Evolutionary conservation across 2,329 filamentous ascomycete species (phyloP), one percentile per base, ranked within the genome.

Genomic region (Alternaria postmessia): DNA sequence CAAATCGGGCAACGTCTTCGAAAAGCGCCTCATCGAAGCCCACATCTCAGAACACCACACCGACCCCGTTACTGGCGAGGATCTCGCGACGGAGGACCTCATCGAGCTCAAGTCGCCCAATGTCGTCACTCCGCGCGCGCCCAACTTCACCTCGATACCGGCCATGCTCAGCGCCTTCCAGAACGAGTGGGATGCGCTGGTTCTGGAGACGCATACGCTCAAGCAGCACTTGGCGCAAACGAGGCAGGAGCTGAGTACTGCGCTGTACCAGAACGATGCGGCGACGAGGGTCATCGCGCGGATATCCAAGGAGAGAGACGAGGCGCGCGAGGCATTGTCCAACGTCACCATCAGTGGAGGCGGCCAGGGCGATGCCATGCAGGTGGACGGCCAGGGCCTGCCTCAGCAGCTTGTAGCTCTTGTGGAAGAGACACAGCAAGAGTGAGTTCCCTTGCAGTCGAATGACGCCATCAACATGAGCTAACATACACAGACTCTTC

Each of bases 101-200:
- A 86, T 99, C 73, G 89, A 93, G 66, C 86, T 99, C 79, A 93
- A 95, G 82, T 89, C 92, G 60, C 86, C 91, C 69, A 89, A 91
- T 81, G 87, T 93, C 70, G 92, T 97, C 63, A 91, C 91, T 71
- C 94, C 95, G 51, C 88, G 95, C 74, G 94, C 95, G 59, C 94
- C 95, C 32, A 94, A 93, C 34, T 88, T 98, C 72, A 98, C 95
- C 55, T 99, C 95, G 38, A 97, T 99, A 75, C 95, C 95, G 22
- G 93, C 95, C 18, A 87, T 99, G 57, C 90, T 99, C 57, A 91
- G 92, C 51, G 91, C 94, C 39, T 98, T 99, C 79, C 95, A 99
- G 79, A 96, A 96, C 79, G 95, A 99, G 84, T 99, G 95, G 95
- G 95, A 99, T 78, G 90, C 94, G 8, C 83, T 97, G 44, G 92